phyloP scores from a whole-genome alignment of 345 rosid species.

The Geranium rotundifolium region DNA sequence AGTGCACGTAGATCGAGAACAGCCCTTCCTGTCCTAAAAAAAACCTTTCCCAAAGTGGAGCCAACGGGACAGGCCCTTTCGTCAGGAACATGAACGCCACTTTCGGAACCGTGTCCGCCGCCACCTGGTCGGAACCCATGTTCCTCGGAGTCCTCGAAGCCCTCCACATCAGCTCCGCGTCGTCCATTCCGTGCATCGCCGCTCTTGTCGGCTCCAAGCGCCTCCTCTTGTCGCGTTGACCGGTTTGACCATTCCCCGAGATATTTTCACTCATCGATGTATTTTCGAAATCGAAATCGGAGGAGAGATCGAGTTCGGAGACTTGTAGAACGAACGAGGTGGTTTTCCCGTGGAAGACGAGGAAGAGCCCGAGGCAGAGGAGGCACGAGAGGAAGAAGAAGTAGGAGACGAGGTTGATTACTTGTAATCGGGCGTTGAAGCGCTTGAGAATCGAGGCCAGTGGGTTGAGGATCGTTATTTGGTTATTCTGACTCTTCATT shows the following conservation, averaged over 20 bases:
- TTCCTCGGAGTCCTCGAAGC: conserved; percentile 48
- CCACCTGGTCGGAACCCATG: conserved; percentile 7
- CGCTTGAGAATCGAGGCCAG: neutral
- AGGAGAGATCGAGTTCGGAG: neutral
- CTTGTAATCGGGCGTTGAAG: neutral
- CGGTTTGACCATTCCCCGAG: too few relatives aligned
- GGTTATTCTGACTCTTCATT: neutral
- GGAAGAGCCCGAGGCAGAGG: neutral
- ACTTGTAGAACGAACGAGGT: neutral
- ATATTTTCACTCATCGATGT: too few relatives aligned
- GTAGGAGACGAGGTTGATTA: neutral
- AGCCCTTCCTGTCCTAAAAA: conserved; percentile 53
- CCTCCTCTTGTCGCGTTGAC: neutral
- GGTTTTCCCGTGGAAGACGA: neutral
- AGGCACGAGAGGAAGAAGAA: neutral
- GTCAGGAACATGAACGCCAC: conserved; percentile 83
- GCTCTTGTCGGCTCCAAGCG: conserved; percentile 1
- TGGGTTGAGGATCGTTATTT: neutral
- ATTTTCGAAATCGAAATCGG: neutral
- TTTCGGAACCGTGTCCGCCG: conserved; percentile 44
- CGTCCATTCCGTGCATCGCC: conserved; percentile 25
- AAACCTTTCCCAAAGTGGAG: conserved; percentile 77
- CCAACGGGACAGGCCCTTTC: conserved; percentile 53
- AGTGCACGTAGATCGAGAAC: conserved; percentile 60
- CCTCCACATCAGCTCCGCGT: conserved; percentile 50